Evolutionary conservation across 805 yeast species (phyloP), one percentile per base, ranked within the genome.

Genomic region (Phaffomyces opuntiae): DNA sequence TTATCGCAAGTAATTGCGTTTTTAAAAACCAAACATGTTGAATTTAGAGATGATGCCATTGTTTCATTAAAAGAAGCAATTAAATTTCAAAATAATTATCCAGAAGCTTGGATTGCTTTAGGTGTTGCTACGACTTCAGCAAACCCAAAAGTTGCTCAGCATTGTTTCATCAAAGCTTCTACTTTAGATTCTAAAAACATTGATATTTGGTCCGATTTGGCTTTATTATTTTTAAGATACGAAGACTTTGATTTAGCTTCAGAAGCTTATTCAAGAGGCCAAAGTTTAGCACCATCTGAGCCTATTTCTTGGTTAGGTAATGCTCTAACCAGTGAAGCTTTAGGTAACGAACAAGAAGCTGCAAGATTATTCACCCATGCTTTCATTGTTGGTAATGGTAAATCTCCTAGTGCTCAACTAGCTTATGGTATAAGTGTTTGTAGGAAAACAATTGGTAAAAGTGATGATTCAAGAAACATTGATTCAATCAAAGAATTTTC

Each of bases 151-250:
- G 84, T 87, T 7, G 72, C 97, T 0, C 99, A 93, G 64, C 99
- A 93, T 65, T 88, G 96, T 61, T 87, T 86, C 55, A 85, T 93
- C 54, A 83, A 87, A 51, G 90, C 97, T 0, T 66, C 81, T 3
- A 72, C 86, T 0, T 64, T 89, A 36, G 82, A 86, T 40, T 77
- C 85, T 7, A 77, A 78, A 44, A 86, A 85, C 46, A 76, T 83
- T 4, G 66, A 67, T 16, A 74, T 81, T 6, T 93, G 97, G 96
- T 74, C 81, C 14, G 87, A 87, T 54, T 67, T 93, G 47, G 96
- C 95, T 0, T 75, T 85, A 7, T 67, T 93, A 33, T 90, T 86
- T 53, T 65, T 91, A 47, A 70, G 76, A 29, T 71, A 74, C 46
- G 80, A 80, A 3, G 98, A 91, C 60, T 53, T 70, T 8, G 82